Evolutionary conservation across 495 filamentous ascomycete genomes (phyloP).

Genomic region (Neurospora sp.): DNA sequence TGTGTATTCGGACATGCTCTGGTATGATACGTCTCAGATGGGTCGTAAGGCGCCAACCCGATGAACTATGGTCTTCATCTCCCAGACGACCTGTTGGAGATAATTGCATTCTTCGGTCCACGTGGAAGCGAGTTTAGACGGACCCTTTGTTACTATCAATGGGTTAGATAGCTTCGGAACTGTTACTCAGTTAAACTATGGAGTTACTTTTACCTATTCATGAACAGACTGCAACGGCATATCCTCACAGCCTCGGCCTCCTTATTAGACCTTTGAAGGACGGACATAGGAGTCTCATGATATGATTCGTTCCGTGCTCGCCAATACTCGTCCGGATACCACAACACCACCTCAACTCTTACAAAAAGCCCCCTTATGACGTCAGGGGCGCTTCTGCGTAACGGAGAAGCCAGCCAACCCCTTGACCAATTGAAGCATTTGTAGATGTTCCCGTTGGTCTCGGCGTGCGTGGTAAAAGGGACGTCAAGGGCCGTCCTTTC

Average conservation of each 20-base stretch:
- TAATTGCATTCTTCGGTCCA: not conserved
- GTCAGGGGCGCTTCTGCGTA: not conserved
- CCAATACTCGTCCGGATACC: not conserved
- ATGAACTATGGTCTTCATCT: not conserved
- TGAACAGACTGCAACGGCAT: not conserved
- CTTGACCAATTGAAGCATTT: not conserved
- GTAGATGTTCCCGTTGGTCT: not conserved
- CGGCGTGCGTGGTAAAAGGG: not conserved
- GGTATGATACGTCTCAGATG: not conserved
- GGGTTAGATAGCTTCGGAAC: not conserved
- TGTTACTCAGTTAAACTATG: not conserved
- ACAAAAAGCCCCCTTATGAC: not conserved
- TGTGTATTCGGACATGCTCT: not conserved
- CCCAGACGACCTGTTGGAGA: not conserved
- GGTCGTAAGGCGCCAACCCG: not conserved
- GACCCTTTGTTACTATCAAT: not conserved
- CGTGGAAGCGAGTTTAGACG: not conserved
- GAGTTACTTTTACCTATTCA: not conserved
- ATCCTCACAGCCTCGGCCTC: not conserved
- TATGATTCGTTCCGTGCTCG: not conserved
- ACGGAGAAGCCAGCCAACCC: not conserved
- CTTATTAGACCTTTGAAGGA: not conserved
- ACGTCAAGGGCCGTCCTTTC: not conserved
- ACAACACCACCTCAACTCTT: not conserved
- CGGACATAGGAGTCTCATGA: not conserved